Conservation (phyloP, 305 asterid genomes). For the Fraxinus dipetala region DNA sequence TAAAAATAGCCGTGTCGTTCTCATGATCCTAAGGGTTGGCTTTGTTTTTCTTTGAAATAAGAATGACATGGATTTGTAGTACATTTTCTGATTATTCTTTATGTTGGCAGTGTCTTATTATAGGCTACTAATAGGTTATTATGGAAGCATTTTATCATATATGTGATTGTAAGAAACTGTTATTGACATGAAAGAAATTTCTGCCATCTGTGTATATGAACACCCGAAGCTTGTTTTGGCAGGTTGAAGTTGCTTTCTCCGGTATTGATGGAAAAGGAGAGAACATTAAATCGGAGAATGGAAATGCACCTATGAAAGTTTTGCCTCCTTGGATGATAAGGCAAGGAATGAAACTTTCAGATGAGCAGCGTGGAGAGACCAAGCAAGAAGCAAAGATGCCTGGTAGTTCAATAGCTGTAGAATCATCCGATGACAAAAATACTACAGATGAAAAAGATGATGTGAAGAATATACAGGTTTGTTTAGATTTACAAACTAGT, state of each 20-base stretch:
- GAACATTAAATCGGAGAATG: constrained; percentile 43
- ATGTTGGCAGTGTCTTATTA: neutral
- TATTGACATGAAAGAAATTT: neutral
- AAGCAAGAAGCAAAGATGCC: constrained; percentile 45
- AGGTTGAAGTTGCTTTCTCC: constrained; percentile 82
- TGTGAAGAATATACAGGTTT: constrained; percentile 57
- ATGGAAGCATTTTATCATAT: neutral
- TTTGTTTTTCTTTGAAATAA: neutral
- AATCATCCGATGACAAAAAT: constrained; percentile 58
- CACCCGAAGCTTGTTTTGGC: constrained; percentile 30
- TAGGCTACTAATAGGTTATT: neutral
- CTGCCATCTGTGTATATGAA: constrained; percentile 8
- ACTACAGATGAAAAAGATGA: constrained; percentile 39
- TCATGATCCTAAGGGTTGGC: neutral
- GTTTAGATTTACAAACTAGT: neutral
- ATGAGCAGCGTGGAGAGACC: constrained; percentile 81
- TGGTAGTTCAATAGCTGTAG: constrained; percentile 34
- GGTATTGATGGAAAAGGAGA: constrained; percentile 74
- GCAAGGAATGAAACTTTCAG: constrained; percentile 83
- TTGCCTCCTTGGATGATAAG: constrained; percentile 98
- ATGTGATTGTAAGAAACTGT: neutral
- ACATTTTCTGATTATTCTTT: neutral
- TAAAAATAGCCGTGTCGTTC: neutral
- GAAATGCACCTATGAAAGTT: constrained; percentile 56
- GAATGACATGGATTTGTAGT: neutral